A percentile compares a stretch with the other conserved stretches of the same genome.
phyloP scores from a whole-genome alignment of 257 asterid genomes.

The Verbascum thapsus region DNA sequence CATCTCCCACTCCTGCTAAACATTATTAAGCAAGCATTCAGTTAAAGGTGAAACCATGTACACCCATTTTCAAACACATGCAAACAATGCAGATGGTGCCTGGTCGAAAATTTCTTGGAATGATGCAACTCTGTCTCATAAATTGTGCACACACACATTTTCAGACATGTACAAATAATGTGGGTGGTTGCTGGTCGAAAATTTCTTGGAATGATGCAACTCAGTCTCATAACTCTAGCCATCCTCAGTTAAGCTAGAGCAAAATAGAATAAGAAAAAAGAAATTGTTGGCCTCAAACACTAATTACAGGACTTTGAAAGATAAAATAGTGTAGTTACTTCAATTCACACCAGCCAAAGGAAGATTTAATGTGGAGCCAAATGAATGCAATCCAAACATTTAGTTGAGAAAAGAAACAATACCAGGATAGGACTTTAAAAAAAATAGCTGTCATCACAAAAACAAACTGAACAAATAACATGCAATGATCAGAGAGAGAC shows the following conservation, averaged over 20 bases:
- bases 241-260: neutral
- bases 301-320: conserved; percentile 15
- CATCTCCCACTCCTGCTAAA: conserved; percentile 77
- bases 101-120: too few relatives aligned
- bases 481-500: neutral
- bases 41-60: conserved; percentile 5
- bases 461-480: conserved; percentile 1
- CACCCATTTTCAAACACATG: too few relatives aligned
- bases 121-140: too few relatives aligned
- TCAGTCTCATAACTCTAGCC: neutral
- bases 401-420: neutral
- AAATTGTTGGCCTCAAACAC: conserved; percentile 4
- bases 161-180: neutral
- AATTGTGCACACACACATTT: conserved; percentile 7
- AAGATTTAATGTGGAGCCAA: neutral
- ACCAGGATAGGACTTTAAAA: neutral
- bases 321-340: conserved; percentile 4
- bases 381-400: conserved; percentile 5
- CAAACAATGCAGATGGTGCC: too few relatives aligned
- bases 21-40: conserved; percentile 6
- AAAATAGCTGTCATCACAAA: neutral
- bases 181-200: neutral
- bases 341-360: neutral
- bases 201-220: neutral
- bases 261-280: neutral